Evolutionary conservation across 2,329 filamentous ascomycete genomes (phyloP).

Genomic region (Cladophialophora carrionii): DNA sequence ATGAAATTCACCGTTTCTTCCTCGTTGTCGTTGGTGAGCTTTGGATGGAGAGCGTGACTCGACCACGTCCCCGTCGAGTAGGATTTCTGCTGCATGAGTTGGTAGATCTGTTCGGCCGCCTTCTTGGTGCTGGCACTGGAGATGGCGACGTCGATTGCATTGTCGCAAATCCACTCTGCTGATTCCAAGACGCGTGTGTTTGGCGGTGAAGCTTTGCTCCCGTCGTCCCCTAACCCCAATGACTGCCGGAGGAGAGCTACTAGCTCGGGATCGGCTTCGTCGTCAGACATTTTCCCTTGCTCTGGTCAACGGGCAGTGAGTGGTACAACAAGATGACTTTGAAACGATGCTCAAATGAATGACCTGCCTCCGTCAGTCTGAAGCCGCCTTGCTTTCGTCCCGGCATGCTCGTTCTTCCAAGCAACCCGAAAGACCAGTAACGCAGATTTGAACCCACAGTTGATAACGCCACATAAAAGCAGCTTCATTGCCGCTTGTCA

Average conservation of each 20-base stretch:
- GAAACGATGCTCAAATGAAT: slow-evolving; percentile 2
- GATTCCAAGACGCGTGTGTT: slow-evolving; percentile 81
- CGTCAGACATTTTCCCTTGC: slow-evolving; percentile 72
- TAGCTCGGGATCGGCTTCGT: slow-evolving; percentile 86
- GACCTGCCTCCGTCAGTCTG: not conserved
- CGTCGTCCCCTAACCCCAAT: slow-evolving; percentile 57
- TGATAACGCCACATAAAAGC: slow-evolving; percentile 11
- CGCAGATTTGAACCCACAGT: slow-evolving; percentile 4
- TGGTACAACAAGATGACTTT: not conserved
- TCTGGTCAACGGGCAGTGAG: slow-evolving; percentile 7
- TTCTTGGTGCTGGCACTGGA: slow-evolving; percentile 80
- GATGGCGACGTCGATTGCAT: slow-evolving; percentile 88
- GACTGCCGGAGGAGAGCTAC: slow-evolving; percentile 83
- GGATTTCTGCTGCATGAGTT: slow-evolving; percentile 77
- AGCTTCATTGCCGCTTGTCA: slow-evolving; percentile 14
- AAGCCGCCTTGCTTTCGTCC: not conserved
- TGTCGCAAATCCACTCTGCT: slow-evolving; percentile 86
- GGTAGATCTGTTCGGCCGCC: slow-evolving; percentile 77
- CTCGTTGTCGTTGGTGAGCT: slow-evolving; percentile 73
- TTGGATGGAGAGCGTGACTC: slow-evolving; percentile 83
- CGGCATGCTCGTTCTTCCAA: not conserved
- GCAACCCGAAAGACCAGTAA: slow-evolving; percentile 4
- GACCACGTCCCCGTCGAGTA: slow-evolving; percentile 89
- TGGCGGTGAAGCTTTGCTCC: slow-evolving; percentile 56
- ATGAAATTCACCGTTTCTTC: slow-evolving; percentile 85